Evolutionary conservation across 2,329 filamentous ascomycete genomes (phyloP).

Genomic region (Fusarium veterinarium): DNA sequence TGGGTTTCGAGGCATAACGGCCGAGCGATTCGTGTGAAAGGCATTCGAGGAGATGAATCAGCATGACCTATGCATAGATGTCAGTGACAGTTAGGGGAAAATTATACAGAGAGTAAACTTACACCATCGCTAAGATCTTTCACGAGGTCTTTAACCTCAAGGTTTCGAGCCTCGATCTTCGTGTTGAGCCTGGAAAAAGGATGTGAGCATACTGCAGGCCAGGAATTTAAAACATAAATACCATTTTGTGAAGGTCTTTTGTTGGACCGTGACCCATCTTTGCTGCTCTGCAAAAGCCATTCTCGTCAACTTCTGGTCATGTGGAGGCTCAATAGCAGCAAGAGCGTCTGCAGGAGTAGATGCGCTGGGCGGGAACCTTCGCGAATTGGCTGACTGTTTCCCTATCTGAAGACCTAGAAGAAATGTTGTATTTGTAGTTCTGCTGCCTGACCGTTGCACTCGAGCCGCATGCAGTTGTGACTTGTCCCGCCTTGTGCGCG

Average conservation of each 20-base stretch:
- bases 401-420: slow-evolving; percentile 37
- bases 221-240: slow-evolving; percentile 31
- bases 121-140: slow-evolving; percentile 93
- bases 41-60: slow-evolving; percentile 97
- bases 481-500: slow-evolving; percentile 58
- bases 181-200: slow-evolving; percentile 82
- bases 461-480: slow-evolving; percentile 63
- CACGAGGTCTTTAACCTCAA: slow-evolving; percentile 89
- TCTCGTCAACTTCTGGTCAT: slow-evolving; percentile 64
- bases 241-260: slow-evolving; percentile 99
- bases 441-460: slow-evolving; percentile 57
- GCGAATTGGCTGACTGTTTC: slow-evolving; percentile 38
- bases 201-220: neutral
- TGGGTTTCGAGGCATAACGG: slow-evolving; percentile 95
- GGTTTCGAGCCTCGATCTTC: slow-evolving; percentile 81
- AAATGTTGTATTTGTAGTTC: slow-evolving; percentile 42
- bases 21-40: slow-evolving; percentile 94
- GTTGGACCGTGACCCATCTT: slow-evolving; percentile 83
- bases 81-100: neutral
- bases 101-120: slow-evolving; percentile 55
- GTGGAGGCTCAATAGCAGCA: slow-evolving; percentile 59
- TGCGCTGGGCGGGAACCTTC: slow-evolving; percentile 49
- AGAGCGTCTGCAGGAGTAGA: slow-evolving; percentile 56
- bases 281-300: slow-evolving; percentile 75
- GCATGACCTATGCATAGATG: slow-evolving; percentile 74